phyloP scores from a whole-genome alignment of 805 yeast genomes.

The Zygosaccharomyces pseudorouxii region DNA sequence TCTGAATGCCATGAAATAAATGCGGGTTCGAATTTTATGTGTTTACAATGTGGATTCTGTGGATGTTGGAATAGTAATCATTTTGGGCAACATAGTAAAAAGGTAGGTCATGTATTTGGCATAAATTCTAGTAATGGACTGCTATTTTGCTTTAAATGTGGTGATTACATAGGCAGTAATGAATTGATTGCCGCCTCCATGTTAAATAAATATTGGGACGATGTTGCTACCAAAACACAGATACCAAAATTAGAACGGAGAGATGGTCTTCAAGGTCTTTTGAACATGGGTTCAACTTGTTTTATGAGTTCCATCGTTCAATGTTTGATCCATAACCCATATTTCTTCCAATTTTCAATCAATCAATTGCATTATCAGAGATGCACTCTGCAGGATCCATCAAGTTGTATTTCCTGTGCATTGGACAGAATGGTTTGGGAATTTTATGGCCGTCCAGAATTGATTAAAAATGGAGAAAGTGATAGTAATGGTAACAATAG shows the following conservation, averaged over 20 bases:
- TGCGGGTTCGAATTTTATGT: conserved; percentile 46
- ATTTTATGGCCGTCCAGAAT: conserved; percentile 58
- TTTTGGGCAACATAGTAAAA: conserved; percentile 44
- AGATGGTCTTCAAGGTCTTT: conserved; percentile 82
- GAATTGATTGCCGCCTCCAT: conserved; percentile 34
- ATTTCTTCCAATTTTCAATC: conserved; percentile 71
- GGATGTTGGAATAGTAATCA: conserved; percentile 59
- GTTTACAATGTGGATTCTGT: conserved; percentile 72
- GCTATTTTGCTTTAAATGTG: conserved; percentile 75
- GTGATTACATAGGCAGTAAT: conserved; percentile 61
- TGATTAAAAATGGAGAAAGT: neutral
- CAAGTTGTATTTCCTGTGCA: conserved; percentile 74
- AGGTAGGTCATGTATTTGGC: conserved; percentile 52
- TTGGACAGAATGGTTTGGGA: conserved; percentile 72
- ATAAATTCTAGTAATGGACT: conserved; percentile 66
- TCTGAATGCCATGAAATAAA: conserved; percentile 29
- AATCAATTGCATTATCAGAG: conserved; percentile 35
- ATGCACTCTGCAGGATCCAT: conserved; percentile 29
- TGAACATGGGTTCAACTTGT: conserved; percentile 96
- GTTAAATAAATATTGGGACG: conserved; percentile 29
- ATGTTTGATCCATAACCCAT: conserved; percentile 84
- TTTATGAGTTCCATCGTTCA: conserved; percentile 93
- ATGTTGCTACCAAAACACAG: conserved; percentile 18
- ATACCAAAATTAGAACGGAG: conserved; percentile 44
- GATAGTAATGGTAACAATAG: neutral